Percentiles rank a stretch among this genome's conserved stretches.
Evolutionary conservation across 2,329 filamentous ascomycete species (phyloP).

Genomic region (Myriangium duriaei): DNA sequence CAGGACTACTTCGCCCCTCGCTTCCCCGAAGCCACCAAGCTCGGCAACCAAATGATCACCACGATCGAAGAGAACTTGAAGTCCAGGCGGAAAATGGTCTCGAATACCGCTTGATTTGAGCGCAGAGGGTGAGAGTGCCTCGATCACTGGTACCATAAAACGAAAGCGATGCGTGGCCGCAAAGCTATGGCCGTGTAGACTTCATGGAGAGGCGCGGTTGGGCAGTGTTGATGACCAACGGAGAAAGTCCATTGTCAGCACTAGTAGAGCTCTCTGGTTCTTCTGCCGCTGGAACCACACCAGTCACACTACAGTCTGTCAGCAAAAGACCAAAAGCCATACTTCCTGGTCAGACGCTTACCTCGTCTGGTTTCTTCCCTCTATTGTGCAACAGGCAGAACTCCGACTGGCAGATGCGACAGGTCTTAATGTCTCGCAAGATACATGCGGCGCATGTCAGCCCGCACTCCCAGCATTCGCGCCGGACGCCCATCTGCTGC

Average conservation of each 20-base stretch:
- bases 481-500: slow-evolving; percentile 42
- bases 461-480: slow-evolving; percentile 79
- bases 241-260: too few relatives aligned
- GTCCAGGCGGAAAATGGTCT: slow-evolving; percentile 11
- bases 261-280: slow-evolving; percentile 26
- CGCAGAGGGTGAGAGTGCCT: too few relatives aligned
- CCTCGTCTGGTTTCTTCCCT: slow-evolving; percentile 54
- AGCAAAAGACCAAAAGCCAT: background rate
- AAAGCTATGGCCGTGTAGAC: too few relatives aligned
- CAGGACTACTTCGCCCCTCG: slow-evolving; percentile 84
- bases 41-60: slow-evolving; percentile 96
- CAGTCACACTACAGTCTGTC: slow-evolving; percentile 24
- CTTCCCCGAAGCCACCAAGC: slow-evolving; percentile 71
- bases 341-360: slow-evolving; percentile 17
- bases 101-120: too few relatives aligned
- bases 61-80: slow-evolving; percentile 73
- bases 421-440: slow-evolving; percentile 55
- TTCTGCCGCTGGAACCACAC: slow-evolving; percentile 25
- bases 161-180: too few relatives aligned
- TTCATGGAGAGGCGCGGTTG: too few relatives aligned
- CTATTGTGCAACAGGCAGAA: slow-evolving; percentile 80
- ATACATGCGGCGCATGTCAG: slow-evolving; percentile 70
- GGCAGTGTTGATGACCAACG: too few relatives aligned
- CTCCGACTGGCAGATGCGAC: slow-evolving; percentile 59
- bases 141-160: too few relatives aligned